phyloP scores from a whole-genome alignment of 805 yeast species.

The Clavispora carvajalis region DNA sequence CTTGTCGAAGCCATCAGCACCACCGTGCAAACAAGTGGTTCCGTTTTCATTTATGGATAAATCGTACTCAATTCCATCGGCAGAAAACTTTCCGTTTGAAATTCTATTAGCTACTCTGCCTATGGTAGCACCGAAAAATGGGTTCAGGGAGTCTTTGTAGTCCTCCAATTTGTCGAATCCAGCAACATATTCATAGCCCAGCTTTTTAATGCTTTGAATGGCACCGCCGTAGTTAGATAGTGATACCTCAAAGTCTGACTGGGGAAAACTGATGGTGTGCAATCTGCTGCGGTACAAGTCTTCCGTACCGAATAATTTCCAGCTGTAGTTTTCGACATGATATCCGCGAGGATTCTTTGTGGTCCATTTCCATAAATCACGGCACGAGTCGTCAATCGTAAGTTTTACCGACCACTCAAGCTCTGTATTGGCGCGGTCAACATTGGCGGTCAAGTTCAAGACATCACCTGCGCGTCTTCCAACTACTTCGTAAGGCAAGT shows the following conservation, averaged over 20 bases:
- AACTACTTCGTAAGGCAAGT: conserved; percentile 59
- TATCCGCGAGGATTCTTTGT: conserved; percentile 62
- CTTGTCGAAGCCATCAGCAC: conserved; percentile 47
- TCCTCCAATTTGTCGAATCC: conserved; percentile 33
- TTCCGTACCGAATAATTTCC: conserved; percentile 22
- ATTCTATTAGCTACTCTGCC: conserved; percentile 66
- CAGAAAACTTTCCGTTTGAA: conserved; percentile 34
- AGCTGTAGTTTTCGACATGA: conserved; percentile 26
- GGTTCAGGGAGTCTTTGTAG: conserved; percentile 28
- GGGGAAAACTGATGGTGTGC: conserved; percentile 26
- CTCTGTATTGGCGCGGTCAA: conserved; percentile 61
- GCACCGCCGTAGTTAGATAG: conserved; percentile 49
- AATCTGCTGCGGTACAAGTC: conserved; percentile 26
- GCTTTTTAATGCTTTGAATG: conserved; percentile 37
- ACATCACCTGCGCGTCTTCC: conserved; percentile 76
- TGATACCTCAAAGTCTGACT: conserved; percentile 32
- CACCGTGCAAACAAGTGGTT: conserved; percentile 48
- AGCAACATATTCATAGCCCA: conserved; percentile 35
- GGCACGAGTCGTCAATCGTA: conserved; percentile 58
- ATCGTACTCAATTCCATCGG: conserved; percentile 37
- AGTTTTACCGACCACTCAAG: conserved; percentile 58
- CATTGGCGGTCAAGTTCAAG: conserved; percentile 65
- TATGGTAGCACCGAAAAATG: conserved; percentile 58
- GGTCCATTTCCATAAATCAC: conserved; percentile 77
- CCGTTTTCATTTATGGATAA: conserved; percentile 40